Evolutionary conservation across 2,329 filamentous ascomycete genomes (phyloP), one percentile per base, ranked within the genome.

Genomic region (Paraconiothyrium brasiliense): DNA sequence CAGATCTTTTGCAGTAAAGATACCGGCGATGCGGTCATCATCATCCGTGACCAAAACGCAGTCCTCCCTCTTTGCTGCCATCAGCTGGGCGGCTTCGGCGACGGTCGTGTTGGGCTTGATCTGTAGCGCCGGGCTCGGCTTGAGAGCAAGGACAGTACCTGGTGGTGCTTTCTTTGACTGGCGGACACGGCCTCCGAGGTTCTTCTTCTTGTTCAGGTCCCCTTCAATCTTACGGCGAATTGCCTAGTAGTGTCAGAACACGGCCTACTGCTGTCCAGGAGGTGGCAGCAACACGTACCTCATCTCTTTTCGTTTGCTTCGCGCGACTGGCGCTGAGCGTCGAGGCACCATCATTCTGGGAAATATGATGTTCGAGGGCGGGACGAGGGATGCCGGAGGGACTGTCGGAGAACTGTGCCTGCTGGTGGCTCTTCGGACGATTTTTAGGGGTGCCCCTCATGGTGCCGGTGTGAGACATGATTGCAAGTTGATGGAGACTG

Each of bases 41-140:
- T 98, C 94, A 78, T 99, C 95, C 46, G 95, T 99, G 27, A 99
- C 95, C 63, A 99, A 83, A 43, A 99, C 95, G 75, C 95, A 99
- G 79, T 99, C 95, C 80, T 99, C 95, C 72, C 95, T 88, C 86
- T 99, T 99, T 54, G 95, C 95, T 59, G 95, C 95, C 95, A 99
- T 99, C 76, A 99, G 85, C 84, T 99, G 95, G 44, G 95, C 95
- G 52, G 95, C 95, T 82, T 99, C 95, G 66, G 95, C 90, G 59
- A 99, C 94, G 54, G 92, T 97, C 30, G 93, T 97, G 67, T 85
- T 87, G 56, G 95, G 95, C 83, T 98, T 98, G 82, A 99, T 98
- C 84, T 99, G 95, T 20, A 99, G 89, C 48, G 95, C 95, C 73
- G 92, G 93, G 78, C 94, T 97, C 58, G 95, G 95, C 82, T 96